Conservation (phyloP, 1,284 basidiomycete genomes). For the Melanopsichium pennsylvanicum region DNA sequence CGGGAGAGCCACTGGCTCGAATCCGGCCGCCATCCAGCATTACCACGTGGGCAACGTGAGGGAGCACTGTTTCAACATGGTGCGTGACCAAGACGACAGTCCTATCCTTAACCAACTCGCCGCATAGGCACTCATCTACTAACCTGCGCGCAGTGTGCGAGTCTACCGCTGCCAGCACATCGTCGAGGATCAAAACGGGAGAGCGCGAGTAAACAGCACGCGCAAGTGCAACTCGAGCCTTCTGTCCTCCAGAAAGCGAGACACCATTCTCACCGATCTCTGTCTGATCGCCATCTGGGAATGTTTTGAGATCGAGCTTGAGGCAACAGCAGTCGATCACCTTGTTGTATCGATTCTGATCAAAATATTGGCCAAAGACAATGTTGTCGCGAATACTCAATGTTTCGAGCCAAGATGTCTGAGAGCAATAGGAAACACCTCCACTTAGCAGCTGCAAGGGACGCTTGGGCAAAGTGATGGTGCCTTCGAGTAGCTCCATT, state of each 20-base stretch:
- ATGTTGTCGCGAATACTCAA: conserved; percentile 56
- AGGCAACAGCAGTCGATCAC: conserved; percentile 54
- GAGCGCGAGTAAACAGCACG: conserved; percentile 57
- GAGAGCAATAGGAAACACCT: conserved; percentile 51
- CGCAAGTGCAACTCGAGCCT: conserved; percentile 55
- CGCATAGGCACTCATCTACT: conserved; percentile 35
- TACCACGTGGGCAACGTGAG: conserved; percentile 35
- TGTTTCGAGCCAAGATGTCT: conserved; percentile 54
- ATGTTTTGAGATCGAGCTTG: conserved; percentile 40
- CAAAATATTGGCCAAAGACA: conserved; percentile 47
- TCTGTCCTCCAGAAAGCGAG: conserved; percentile 57
- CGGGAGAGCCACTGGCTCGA: conserved; percentile 65
- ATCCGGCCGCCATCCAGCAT: conserved; percentile 47
- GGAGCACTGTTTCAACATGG: conserved; percentile 47
- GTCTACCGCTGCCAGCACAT: conserved; percentile 70
- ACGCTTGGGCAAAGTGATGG: conserved; percentile 23
- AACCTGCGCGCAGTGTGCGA: conserved; percentile 71
- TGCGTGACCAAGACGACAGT: conserved; percentile 82
- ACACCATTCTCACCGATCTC: conserved; percentile 55
- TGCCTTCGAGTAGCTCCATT: conserved; percentile 44
- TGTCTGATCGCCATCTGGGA: conserved; percentile 57
- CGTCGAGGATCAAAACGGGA: conserved; percentile 55
- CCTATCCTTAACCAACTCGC: conserved; percentile 67
- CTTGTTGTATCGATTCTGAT: conserved; percentile 46
- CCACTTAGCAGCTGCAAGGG: conserved; percentile 14